These are phyloP conservation scores for Penicillium paxilli DNA, from an alignment of 495 filamentous ascomycete species.

Conservation along the genomic window DNA sequence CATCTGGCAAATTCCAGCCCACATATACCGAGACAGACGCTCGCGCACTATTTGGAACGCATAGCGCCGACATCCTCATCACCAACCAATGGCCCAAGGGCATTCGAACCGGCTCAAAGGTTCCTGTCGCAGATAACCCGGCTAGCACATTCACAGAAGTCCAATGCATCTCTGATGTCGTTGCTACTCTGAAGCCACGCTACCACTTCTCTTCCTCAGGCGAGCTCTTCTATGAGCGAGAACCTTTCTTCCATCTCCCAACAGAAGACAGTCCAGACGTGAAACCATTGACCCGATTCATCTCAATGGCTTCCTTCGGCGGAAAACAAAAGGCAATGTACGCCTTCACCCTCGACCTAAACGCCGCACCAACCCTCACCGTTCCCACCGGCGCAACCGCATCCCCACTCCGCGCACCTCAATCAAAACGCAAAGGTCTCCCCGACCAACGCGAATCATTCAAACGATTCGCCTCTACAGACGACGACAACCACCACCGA, in stretches of 20 bases:
- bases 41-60: constrained; percentile 67
- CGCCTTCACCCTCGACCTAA: constrained; percentile 77
- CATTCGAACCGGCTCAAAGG: constrained; percentile 62
- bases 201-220: constrained; percentile 82
- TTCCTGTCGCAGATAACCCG: constrained; percentile 44
- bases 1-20: constrained; percentile 23
- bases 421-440: constrained; percentile 61
- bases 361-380: constrained; percentile 51
- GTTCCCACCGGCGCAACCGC: constrained; percentile 69
- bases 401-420: constrained; percentile 60
- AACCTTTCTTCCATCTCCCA: constrained; percentile 82
- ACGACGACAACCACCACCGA: constrained; percentile 23
- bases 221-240: constrained; percentile 78
- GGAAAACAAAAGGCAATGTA: constrained; percentile 84
- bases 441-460: constrained; percentile 52
- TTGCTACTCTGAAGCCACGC: constrained; percentile 71
- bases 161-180: constrained; percentile 71
- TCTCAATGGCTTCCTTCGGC: constrained; percentile 76
- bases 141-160: constrained; percentile 39
- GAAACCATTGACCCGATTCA: constrained; percentile 75
- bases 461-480: constrained; percentile 56
- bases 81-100: constrained; percentile 81
- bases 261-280: constrained; percentile 51
- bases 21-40: constrained; percentile 75
- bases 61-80: constrained; percentile 79